Evolutionary conservation across 371 early-diverging fungal species (phyloP).

Genomic region (Mortierella sp.): DNA sequence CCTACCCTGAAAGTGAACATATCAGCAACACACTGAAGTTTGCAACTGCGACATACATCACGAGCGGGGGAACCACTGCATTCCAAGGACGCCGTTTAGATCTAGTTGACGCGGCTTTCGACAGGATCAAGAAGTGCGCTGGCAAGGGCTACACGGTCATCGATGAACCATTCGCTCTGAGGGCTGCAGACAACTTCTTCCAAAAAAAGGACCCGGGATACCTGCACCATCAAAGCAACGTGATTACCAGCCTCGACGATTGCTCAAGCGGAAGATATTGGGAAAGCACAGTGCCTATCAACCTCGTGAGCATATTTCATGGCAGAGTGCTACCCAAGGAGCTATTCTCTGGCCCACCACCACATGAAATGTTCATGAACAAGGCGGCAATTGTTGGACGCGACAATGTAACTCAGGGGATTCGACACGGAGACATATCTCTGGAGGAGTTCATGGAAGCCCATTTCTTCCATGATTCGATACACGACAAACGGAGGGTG

Average conservation of each 20-base stretch:
- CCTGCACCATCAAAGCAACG: neutral
- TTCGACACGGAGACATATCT: neutral
- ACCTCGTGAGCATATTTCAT: constrained; percentile 10
- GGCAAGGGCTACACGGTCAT: constrained; percentile 9
- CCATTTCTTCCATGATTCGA: constrained; percentile 12
- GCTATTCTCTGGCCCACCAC: constrained; percentile 1
- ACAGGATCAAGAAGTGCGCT: neutral
- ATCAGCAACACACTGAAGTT: constrained; percentile 2
- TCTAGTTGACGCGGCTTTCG: constrained; percentile 11
- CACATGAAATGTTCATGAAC: constrained; percentile 14
- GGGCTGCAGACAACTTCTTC: constrained; percentile 21
- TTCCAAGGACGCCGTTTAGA: constrained; percentile 2
- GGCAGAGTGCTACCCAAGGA: constrained; percentile 8
- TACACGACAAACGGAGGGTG: constrained; percentile 6
- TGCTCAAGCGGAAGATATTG: neutral
- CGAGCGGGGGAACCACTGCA: neutral
- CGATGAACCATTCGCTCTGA: constrained; percentile 24
- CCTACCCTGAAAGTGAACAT: neutral
- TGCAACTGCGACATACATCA: neutral
- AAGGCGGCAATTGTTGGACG: constrained; percentile 22
- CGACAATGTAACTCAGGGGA: constrained; percentile 12
- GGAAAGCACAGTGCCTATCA: constrained; percentile 1
- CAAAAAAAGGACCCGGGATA: constrained; percentile 10
- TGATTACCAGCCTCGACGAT: neutral
- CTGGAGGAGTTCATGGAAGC: constrained; percentile 22